phyloP scores from a whole-genome alignment of 306 rosid species.

The Morella rubra region DNA sequence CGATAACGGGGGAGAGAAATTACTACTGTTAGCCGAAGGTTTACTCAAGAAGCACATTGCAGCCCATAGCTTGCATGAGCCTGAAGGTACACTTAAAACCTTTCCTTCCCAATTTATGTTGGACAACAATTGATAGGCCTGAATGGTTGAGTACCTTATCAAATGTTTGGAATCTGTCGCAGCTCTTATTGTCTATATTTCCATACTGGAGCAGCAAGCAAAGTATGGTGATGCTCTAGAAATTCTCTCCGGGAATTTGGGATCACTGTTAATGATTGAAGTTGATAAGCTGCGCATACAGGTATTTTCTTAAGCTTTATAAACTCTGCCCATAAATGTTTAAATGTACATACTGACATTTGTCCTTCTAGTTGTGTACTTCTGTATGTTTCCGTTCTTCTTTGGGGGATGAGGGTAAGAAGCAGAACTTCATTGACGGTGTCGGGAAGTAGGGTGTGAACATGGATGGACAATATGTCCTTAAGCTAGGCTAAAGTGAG shows the following conservation, averaged over 20 bases:
- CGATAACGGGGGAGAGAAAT: slow-evolving; percentile 81
- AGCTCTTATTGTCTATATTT: slow-evolving; percentile 87
- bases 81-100: slow-evolving; percentile 65
- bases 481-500: neutral
- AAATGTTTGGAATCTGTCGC: slow-evolving; percentile 38
- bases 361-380: neutral
- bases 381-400: neutral
- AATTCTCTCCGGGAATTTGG: slow-evolving; percentile 85
- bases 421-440: neutral
- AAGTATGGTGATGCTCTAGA: slow-evolving; percentile 95
- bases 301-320: slow-evolving; percentile 56
- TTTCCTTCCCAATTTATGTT: slow-evolving; percentile 14
- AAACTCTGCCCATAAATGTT: neutral
- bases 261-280: slow-evolving; percentile 75
- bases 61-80: slow-evolving; percentile 89
- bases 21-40: slow-evolving; percentile 89
- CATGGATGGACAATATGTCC: neutral
- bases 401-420: neutral
- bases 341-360: neutral
- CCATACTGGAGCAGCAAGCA: slow-evolving; percentile 90
- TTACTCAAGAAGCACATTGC: slow-evolving; percentile 90
- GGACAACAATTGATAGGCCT: neutral
- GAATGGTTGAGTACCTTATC: slow-evolving; percentile 18
- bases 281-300: slow-evolving; percentile 90
- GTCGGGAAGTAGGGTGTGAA: neutral